phyloP scores from a whole-genome alignment of 2,329 filamentous ascomycete genomes.

The Ophiocordyceps camponoti-saundersi region DNA sequence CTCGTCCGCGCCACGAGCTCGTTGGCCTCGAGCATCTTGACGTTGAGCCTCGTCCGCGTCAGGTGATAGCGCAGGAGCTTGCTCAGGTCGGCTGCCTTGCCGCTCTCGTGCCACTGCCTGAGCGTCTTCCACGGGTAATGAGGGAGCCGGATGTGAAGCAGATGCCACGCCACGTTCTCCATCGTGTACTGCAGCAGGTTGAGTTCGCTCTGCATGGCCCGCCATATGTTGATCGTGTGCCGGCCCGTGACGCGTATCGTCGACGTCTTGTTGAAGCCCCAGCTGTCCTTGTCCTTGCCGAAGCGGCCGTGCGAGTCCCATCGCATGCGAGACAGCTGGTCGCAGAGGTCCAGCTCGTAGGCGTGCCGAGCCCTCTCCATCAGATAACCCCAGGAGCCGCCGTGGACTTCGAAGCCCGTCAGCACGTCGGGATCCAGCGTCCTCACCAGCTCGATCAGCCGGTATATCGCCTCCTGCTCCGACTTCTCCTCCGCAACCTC shows the following conservation, averaged over 20 bases:
- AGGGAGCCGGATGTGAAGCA: constrained; percentile 74
- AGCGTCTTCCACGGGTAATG: constrained; percentile 69
- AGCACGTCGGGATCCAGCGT: constrained; percentile 78
- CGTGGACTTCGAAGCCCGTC: constrained; percentile 89
- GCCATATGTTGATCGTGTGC: constrained; percentile 95
- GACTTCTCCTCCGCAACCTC: constrained; percentile 59
- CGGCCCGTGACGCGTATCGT: constrained; percentile 84
- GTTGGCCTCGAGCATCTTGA: constrained; percentile 84
- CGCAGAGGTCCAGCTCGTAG: constrained; percentile 80
- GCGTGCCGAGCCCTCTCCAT: constrained; percentile 76
- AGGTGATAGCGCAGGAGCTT: constrained; percentile 68
- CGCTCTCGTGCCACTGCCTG: constrained; percentile 65
- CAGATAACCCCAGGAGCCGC: constrained; percentile 85
- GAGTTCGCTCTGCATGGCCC: constrained; percentile 85
- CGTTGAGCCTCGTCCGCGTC: constrained; percentile 57
- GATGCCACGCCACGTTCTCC: constrained; percentile 87
- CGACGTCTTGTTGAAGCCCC: constrained; percentile 89
- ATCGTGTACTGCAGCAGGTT: constrained; percentile 88
- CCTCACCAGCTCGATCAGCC: constrained; percentile 76
- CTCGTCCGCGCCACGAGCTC: constrained; percentile 79
- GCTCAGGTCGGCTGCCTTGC: constrained; percentile 48
- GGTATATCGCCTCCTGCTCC: constrained; percentile 71
- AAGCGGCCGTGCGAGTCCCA: constrained; percentile 67
- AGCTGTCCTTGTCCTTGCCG: constrained; percentile 72
- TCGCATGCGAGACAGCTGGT: constrained; percentile 83